These are phyloP conservation scores for Tricholoma saponaceum DNA, from an alignment of 768 basidiomycete species.

Conservation along the genomic window DNA sequence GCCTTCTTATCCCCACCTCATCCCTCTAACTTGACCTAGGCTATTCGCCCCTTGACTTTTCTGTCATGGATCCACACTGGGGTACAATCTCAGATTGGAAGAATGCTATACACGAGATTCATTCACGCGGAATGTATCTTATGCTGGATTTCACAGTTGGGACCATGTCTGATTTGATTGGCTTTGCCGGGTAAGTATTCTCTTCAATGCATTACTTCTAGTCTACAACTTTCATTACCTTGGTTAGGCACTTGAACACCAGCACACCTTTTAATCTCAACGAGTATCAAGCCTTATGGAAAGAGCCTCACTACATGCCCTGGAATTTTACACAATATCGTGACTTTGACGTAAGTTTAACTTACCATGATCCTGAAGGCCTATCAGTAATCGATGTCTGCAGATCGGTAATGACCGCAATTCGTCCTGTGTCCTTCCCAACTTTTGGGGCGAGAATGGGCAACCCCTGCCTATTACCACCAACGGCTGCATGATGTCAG, in stretches of 20 bases:
- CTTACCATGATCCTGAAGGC: neutral
- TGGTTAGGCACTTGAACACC: constrained; percentile 62
- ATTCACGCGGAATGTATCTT: constrained; percentile 82
- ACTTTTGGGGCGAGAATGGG: constrained; percentile 79
- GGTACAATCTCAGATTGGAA: constrained; percentile 82
- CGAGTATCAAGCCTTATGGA: constrained; percentile 75
- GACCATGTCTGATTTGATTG: constrained; percentile 86
- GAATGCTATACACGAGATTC: constrained; percentile 68
- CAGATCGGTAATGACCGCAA: constrained; percentile 72
- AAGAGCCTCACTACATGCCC: constrained; percentile 68
- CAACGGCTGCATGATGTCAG: constrained; percentile 73
- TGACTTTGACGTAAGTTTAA: constrained; percentile 63
- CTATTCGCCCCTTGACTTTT: constrained; percentile 92
- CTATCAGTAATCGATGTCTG: constrained; percentile 1
- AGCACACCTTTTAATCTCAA: constrained; percentile 76
- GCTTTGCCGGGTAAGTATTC: constrained; percentile 67
- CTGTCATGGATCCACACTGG: constrained; percentile 90
- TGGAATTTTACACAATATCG: constrained; percentile 86
- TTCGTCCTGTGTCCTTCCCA: constrained; percentile 67
- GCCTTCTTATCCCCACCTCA: constrained; percentile 1
- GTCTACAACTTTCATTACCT: neutral
- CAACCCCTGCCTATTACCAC: constrained; percentile 46
- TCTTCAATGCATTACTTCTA: neutral
- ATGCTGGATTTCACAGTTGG: constrained; percentile 95
- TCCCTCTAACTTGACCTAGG: constrained; percentile 39